These are phyloP conservation scores for Millerozyma miso DNA, from an alignment of 805 yeast species.

Conservation along the genomic window DNA sequence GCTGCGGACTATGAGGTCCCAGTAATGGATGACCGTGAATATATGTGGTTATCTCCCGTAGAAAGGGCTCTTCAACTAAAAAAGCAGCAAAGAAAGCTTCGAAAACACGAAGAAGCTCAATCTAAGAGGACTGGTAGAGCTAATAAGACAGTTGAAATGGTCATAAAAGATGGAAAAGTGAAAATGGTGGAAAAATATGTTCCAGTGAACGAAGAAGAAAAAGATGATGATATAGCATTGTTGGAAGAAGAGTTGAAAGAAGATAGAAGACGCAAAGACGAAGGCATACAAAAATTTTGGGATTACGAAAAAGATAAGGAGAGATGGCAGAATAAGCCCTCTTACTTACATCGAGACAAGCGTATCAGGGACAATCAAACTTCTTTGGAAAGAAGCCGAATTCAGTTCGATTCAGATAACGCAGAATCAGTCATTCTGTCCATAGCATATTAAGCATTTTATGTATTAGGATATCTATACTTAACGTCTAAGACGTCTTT, in stretches of 20 bases:
- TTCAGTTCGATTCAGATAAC: not conserved
- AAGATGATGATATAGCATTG: slow-evolving; percentile 36
- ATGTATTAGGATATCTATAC: slow-evolving; percentile 9
- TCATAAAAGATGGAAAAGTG: slow-evolving; percentile 78
- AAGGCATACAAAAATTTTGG: slow-evolving; percentile 44
- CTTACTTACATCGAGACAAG: not conserved
- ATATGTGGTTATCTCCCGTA: slow-evolving; percentile 79
- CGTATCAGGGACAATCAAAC: not conserved
- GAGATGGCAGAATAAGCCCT: slow-evolving; percentile 44
- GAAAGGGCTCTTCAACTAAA: slow-evolving; percentile 87
- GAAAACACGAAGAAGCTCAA: slow-evolving; percentile 59
- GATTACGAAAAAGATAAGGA: slow-evolving; percentile 52
- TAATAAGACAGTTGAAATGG: slow-evolving; percentile 69
- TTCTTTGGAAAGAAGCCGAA: not conserved
- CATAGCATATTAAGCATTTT: not conserved
- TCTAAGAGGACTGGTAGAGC: slow-evolving; percentile 67
- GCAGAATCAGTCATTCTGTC: not conserved
- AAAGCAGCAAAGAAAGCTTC: slow-evolving; percentile 71
- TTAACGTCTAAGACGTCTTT: slow-evolving; percentile 29
- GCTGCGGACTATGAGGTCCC: slow-evolving; percentile 84
- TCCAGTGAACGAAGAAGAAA: slow-evolving; percentile 18
- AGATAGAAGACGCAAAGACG: slow-evolving; percentile 24
- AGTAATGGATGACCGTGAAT: slow-evolving; percentile 39
- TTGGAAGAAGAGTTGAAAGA: slow-evolving; percentile 13
- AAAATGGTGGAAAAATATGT: slow-evolving; percentile 50